Evolutionary conservation across 2,329 filamentous ascomycete species (phyloP).

Genomic region (Cladosporium velox): DNA sequence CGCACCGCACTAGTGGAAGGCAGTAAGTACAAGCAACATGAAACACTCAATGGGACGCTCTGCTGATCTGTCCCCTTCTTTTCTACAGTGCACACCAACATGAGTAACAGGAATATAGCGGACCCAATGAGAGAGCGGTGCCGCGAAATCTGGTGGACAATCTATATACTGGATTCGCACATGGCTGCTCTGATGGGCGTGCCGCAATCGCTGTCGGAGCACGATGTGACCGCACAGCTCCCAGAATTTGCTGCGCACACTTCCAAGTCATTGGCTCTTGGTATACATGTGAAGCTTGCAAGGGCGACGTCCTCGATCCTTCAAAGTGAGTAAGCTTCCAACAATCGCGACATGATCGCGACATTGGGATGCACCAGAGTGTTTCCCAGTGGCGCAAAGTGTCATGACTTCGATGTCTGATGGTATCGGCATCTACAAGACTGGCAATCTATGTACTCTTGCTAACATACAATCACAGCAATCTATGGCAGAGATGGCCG

Average conservation of each 20-base stretch:
- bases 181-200: conserved; percentile 58
- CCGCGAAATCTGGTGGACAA: conserved; percentile 57
- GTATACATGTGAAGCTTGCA: conserved; percentile 51
- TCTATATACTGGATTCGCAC: conserved; percentile 56
- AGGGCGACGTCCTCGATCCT: conserved; percentile 49
- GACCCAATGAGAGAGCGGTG: conserved; percentile 48
- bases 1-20: conserved; percentile 53
- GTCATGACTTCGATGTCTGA: neutral
- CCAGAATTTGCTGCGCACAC: conserved; percentile 46
- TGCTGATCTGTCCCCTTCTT: neutral
- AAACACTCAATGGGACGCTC: too few species aligned
- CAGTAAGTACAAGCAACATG: conserved; percentile 23
- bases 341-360: neutral
- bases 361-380: neutral
- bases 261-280: conserved; percentile 44
- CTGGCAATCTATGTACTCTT: neutral
- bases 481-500: conserved; percentile 28
- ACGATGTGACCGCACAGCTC: conserved; percentile 53
- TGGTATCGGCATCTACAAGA: neutral
- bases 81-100: conserved; percentile 52
- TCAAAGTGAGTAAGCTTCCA: conserved; percentile 40
- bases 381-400: neutral
- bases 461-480: conserved; percentile 23
- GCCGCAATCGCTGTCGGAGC: conserved; percentile 52
- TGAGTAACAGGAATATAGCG: conserved; percentile 48